These are phyloP conservation scores for Rhinocladiella similis DNA, from an alignment of 2,329 filamentous ascomycete species.

Conservation along the genomic window DNA sequence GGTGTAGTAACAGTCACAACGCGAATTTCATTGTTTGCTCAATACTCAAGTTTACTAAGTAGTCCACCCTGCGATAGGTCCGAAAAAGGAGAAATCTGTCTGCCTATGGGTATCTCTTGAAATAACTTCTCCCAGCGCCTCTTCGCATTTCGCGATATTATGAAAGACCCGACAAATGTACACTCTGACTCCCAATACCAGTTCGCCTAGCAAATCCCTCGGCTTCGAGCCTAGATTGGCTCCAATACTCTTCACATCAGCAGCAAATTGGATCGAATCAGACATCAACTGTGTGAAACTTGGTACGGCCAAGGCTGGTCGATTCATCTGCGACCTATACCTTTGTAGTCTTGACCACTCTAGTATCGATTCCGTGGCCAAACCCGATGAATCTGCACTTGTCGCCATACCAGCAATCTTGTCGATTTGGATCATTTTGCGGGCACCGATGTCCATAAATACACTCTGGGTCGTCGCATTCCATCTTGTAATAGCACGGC, in stretches of 20 bases:
- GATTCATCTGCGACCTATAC: conserved; percentile 24
- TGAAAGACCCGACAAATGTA: neutral
- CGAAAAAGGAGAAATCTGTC: neutral
- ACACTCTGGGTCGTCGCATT: conserved; percentile 60
- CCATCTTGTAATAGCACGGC: conserved; percentile 58
- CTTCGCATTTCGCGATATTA: neutral
- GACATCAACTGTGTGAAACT: neutral
- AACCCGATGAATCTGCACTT: conserved; percentile 57
- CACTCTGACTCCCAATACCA: neutral
- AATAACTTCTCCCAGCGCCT: neutral
- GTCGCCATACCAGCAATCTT: conserved; percentile 58
- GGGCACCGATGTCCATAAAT: conserved; percentile 66
- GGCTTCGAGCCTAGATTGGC: too few relatives aligned
- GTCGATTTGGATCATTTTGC: conserved; percentile 52
- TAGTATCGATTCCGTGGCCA: conserved; percentile 60
- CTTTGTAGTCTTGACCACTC: conserved; percentile 54
- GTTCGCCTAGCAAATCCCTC: too few relatives aligned
- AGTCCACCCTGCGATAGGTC: too few relatives aligned
- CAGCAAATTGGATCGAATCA: neutral
- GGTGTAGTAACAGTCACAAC: too few relatives aligned
- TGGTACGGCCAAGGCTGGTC: neutral
- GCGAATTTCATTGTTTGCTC: too few relatives aligned
- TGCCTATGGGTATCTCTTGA: neutral
- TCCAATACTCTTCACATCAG: too few relatives aligned
- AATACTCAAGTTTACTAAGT: too few relatives aligned